Conservation (phyloP, 306 rosid species). For the Cajanus cajan region DNA sequence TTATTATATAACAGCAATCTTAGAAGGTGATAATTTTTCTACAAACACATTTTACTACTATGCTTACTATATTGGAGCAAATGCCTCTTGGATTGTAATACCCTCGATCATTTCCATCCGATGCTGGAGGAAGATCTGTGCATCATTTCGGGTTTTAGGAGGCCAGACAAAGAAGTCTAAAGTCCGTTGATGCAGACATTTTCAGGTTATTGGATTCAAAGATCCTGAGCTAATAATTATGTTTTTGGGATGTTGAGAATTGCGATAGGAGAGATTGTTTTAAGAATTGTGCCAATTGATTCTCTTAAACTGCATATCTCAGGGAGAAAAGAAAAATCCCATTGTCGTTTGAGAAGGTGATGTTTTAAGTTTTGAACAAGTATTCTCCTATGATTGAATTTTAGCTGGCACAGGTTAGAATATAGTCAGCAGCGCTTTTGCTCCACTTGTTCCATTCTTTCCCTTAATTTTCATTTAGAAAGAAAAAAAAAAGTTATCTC, state of each 20-base stretch:
- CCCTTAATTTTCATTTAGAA: not conserved
- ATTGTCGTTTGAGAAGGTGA: not conserved
- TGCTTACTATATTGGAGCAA: constrained; percentile 71
- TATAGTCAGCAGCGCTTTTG: not conserved
- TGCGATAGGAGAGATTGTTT: not conserved
- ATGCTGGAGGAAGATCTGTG: constrained; percentile 79
- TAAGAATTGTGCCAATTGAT: constrained; percentile 12
- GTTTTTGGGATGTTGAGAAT: not conserved
- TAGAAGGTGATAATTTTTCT: constrained; percentile 84
- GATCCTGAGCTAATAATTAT: not conserved
- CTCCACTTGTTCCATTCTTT: not conserved
- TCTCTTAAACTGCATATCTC: not conserved
- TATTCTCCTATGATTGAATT: not conserved
- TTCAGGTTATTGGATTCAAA: not conserved
- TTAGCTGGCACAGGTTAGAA: not conserved
- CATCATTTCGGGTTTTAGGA: constrained; percentile 48
- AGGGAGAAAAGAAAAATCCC: not conserved
- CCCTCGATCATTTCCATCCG: constrained; percentile 63
- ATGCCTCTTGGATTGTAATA: constrained; percentile 69
- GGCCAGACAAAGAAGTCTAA: constrained; percentile 61
- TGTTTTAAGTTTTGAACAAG: constrained; percentile 2
- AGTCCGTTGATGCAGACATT: constrained; percentile 50
- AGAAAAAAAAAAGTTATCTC: not conserved
- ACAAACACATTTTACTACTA: constrained; percentile 63
- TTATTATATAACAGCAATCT: constrained; percentile 62